These are phyloP conservation scores for Aurantiochytrium sp. DNA, from an alignment of 108 stramenopile genomes.

Conservation along the genomic window DNA sequence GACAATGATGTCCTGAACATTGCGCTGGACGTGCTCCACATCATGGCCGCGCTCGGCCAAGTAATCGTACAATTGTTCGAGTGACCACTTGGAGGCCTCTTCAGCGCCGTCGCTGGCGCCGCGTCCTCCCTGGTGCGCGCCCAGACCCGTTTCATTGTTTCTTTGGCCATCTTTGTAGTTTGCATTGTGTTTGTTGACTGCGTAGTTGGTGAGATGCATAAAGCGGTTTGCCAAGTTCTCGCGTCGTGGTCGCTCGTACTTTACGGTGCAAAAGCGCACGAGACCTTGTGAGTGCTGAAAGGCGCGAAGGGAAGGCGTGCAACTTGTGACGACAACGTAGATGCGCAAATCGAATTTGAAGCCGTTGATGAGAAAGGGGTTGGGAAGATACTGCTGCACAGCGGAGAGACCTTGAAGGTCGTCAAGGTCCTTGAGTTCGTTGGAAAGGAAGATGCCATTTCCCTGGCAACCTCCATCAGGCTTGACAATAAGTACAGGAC, in stretches of 20 bases:
- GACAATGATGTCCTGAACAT: conserved; percentile 21
- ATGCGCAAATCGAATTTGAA: conserved; percentile 77
- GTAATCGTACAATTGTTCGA: conserved; percentile 14
- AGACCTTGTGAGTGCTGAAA: conserved; percentile 63
- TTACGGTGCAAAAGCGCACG: conserved; percentile 61
- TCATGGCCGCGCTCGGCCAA: not conserved
- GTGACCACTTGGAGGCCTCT: conserved; percentile 24
- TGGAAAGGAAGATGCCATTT: conserved; percentile 63
- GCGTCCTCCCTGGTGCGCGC: not conserved
- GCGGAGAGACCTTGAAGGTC: conserved; percentile 57
- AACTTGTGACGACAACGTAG: conserved; percentile 68
- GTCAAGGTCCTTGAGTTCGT: conserved; percentile 47
- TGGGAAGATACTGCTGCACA: conserved; percentile 53
- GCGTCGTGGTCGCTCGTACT: conserved; percentile 52
- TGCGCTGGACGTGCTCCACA: not conserved
- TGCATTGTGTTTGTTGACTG: conserved; percentile 54
- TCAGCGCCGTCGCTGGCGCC: not conserved
- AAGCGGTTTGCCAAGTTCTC: conserved; percentile 56
- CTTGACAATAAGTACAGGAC: conserved; percentile 65
- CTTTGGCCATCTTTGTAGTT: not conserved
- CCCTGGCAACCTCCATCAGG: conserved; percentile 60
- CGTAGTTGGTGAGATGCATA: conserved; percentile 81
- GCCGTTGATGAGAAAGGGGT: conserved; percentile 66
- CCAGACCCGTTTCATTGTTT: not conserved
- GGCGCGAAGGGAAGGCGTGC: conserved; percentile 51